Base-by-base conservation (phyloP, 495 filamentous ascomycete species). In the Cercophora scortea region DNA sequence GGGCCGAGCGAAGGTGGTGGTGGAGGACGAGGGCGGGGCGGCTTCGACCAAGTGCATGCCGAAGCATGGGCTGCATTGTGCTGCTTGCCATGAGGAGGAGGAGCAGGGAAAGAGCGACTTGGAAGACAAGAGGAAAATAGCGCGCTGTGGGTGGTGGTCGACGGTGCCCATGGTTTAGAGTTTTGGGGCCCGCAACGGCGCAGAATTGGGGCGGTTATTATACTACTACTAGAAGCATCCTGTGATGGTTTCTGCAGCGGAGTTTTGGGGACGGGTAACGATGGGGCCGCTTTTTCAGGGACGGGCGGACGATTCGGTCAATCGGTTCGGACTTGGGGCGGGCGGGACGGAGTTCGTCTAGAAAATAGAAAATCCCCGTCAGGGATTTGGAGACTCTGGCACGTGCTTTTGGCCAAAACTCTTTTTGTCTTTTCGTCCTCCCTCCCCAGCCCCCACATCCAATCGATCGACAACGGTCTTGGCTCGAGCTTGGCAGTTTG, bases 211-310 rank as follows among this genome's bases (percentile, higher is more conserved):
- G 9, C 40, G 49, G 15, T 8, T 17, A 51, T 7, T 18, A 43
- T 40, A 53, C 56, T 59, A 52, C 58, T 55, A 48, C 25, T 41
- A 47, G 32, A 46, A 33, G 47, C 56, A 66, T 68, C 52, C 65
- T 66, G 71, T 75, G 71, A 77, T 71, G 64, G 64, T 72, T 65
- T 71, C 67, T 74, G 65, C 71, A 47, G 66, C 69, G 71, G 63
- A 73, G 57, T 70, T 73, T 66, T 71, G 69, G 67, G 71, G 48
- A 50, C 48, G 48, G 48, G 39, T 50, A 38, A 36, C 8, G 18
- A 47, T 47, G 43, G 43, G 43, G 43, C 41, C 6, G 43, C 36
- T 25, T 25, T 25, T 25, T 5, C 25, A 25, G 25, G 25, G 25
- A 25, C n/a, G n/a, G n/a, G n/a, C n/a, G n/a, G n/a, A n/a, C 25